These are phyloP conservation scores for Sphaerostilbella broomeana DNA, from an alignment of 2,329 filamentous ascomycete species.

Conservation along the genomic window DNA sequence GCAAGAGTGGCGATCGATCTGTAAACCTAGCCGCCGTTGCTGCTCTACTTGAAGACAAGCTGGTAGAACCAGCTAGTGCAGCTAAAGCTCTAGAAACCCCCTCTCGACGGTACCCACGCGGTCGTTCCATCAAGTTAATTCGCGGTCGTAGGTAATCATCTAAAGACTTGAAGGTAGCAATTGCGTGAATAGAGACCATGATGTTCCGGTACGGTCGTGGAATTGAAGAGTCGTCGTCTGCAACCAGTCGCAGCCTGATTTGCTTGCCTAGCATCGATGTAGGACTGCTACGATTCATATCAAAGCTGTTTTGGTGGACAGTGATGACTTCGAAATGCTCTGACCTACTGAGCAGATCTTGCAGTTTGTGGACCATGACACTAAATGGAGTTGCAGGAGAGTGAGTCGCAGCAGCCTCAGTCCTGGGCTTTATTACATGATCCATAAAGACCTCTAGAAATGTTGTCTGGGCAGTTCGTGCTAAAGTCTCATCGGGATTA, in stretches of 20 bases:
- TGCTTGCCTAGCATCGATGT: conserved; percentile 97
- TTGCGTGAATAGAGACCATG: conserved; percentile 97
- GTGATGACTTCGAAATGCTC: conserved; percentile 98
- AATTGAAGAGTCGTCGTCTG: conserved; percentile 86
- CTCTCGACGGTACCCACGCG: conserved; percentile 53
- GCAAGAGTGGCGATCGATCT: conserved; percentile 36
- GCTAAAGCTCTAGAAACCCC: conserved; percentile 64
- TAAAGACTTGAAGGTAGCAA: conserved; percentile 93
- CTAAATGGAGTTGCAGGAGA: conserved; percentile 81
- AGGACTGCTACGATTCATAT: conserved; percentile 83
- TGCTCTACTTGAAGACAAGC: conserved; percentile 47
- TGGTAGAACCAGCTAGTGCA: conserved; percentile 68
- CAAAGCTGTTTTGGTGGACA: conserved; percentile 85
- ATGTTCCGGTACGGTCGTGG: conserved; percentile 84
- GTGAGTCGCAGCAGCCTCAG: conserved; percentile 57
- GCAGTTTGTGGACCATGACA: conserved; percentile 84
- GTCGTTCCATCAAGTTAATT: conserved; percentile 71
- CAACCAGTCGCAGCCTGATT: conserved; percentile 78
- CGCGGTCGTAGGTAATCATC: conserved; percentile 92
- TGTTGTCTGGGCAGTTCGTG: conserved; percentile 65
- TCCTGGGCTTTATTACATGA: conserved; percentile 57
- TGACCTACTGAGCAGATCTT: conserved; percentile 90
- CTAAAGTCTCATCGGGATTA: conserved; percentile 55
- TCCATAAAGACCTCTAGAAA: conserved; percentile 95
- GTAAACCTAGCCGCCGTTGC: conserved; percentile 42